A percentile compares a stretch with the other conserved stretches of the same genome.
These are phyloP conservation scores for Kwoniella newhampshirensis DNA, from an alignment of 768 basidiomycete genomes.

Conservation along the genomic window DNA sequence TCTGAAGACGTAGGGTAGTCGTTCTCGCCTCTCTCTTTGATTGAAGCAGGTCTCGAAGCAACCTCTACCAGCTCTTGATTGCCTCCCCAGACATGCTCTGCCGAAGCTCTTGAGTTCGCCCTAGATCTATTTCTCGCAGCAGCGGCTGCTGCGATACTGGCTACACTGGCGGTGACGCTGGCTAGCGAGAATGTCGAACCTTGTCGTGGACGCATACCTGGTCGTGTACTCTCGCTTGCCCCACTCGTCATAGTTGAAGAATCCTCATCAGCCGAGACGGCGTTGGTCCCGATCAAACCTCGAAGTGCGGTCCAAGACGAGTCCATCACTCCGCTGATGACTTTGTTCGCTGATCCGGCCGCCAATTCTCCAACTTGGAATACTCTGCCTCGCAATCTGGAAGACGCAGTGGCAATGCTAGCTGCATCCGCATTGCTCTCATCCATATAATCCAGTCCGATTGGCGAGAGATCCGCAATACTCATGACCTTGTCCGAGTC, in stretches of 20 bases:
- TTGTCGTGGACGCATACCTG: conserved; percentile 67
- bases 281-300: conserved; percentile 60
- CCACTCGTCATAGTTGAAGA: neutral
- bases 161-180: conserved; percentile 67
- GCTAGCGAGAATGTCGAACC: conserved; percentile 82
- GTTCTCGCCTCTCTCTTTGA: conserved; percentile 50
- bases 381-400: conserved; percentile 69
- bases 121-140: conserved; percentile 42
- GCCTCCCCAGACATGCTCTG: conserved; percentile 29
- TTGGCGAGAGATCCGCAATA: conserved; percentile 76
- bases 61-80: conserved; percentile 65
- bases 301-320: conserved; percentile 83
- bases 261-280: conserved; percentile 6
- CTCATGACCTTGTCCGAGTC: conserved; percentile 55
- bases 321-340: conserved; percentile 77
- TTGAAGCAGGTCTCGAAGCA: conserved; percentile 58
- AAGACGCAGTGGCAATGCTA: conserved; percentile 57
- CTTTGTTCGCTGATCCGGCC: conserved; percentile 72
- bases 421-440: conserved; percentile 57
- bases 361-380: conserved; percentile 67
- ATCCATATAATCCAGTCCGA: conserved; percentile 65
- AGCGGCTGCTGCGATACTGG: conserved; percentile 59
- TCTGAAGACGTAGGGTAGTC: conserved; percentile 45
- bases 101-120: conserved; percentile 37
- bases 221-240: conserved; percentile 18